Base-by-base conservation (phyloP, 2,329 filamentous ascomycete species). In the Penicillium sp. region DNA sequence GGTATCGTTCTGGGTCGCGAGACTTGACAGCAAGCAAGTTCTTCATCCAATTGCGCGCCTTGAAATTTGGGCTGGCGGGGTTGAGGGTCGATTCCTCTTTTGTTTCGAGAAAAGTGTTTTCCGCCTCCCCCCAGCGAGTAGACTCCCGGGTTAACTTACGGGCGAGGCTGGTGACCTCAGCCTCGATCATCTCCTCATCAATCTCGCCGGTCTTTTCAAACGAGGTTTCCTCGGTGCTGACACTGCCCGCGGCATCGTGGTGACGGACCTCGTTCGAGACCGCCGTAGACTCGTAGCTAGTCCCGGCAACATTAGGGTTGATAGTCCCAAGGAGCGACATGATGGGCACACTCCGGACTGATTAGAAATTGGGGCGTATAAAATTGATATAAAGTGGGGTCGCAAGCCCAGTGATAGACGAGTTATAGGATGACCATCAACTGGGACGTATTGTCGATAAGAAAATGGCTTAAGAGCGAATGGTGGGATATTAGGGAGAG, bases 1-100 rank as follows among this genome's bases (percentile, higher is more conserved):
- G 72, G 68, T 84, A 84, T 13, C 72, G 67, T 58, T 77, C 75
- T 47, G 82, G 85, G 52, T 81, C 79, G 55, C 72, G 76, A 29
- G 76, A 75, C 16, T 72, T 72, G 24, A 77, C 67, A 8, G 73
- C 72, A 31, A 80, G 65, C 47, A 80, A 62, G 42, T 75, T 73
- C 60, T 74, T 76, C 56, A 75, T 72, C 77, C 78, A 81, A 44
- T 71, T 70, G 53, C 70, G 71, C 5, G 76, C 67, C 42, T 73
- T 71, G 64, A 81, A 81, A 21, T 75, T 69, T 12, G 69, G 62
- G 36, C 70, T 73, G 36, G 60, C 58, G 1, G 79, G 79, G 51
- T 82, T 76, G 36, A 81, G 62, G 1, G 64, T 64, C 2, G 68
- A 69, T 10, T 70, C 67, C 44, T 70, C 65, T 18, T 61, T 58